These are phyloP conservation scores for Hyphopichia homilentoma DNA, from an alignment of 805 yeast genomes.

Conservation along the genomic window DNA sequence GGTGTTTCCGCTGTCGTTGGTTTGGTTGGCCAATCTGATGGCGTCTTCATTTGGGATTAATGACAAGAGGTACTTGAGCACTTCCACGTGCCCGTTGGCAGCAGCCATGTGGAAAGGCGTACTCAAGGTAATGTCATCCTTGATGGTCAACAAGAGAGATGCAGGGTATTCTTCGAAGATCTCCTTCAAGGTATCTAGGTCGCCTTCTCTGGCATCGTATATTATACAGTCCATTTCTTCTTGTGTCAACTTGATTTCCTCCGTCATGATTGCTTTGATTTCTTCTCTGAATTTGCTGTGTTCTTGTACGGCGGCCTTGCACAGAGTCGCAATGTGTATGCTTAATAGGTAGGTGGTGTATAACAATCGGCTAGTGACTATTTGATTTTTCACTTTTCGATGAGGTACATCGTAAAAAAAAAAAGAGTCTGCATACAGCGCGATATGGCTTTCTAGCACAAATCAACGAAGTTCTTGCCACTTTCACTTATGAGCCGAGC, in stretches of 20 bases:
- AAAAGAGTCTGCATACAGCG: too few relatives aligned
- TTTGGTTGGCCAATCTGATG: conserved; percentile 20
- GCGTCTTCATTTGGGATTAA: conserved; percentile 45
- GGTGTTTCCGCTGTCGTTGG: conserved; percentile 85
- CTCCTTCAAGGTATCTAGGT: conserved; percentile 66
- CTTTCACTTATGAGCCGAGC: too few relatives aligned
- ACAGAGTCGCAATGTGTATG: too few relatives aligned
- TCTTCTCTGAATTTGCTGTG: too few relatives aligned
- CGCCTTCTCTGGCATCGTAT: conserved; percentile 86
- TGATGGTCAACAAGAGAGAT: conserved; percentile 38
- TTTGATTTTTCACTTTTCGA: too few relatives aligned
- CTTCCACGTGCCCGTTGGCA: conserved; percentile 84
- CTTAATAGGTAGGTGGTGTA: too few relatives aligned
- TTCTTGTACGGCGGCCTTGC: too few relatives aligned
- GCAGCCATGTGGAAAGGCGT: conserved; percentile 94
- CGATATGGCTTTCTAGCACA: too few relatives aligned
- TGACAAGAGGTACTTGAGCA: conserved; percentile 56
- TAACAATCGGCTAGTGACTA: too few relatives aligned
- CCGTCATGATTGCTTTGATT: conserved; percentile 3
- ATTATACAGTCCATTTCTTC: conserved; percentile 83
- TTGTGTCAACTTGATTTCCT: conserved; percentile 39
- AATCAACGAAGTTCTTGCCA: too few relatives aligned
- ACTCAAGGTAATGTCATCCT: conserved; percentile 60
- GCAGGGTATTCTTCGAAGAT: conserved; percentile 60
- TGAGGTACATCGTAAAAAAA: too few relatives aligned